Conservation (phyloP, 352 stramenopile genomes). For the Globisporangium ultimum region DNA sequence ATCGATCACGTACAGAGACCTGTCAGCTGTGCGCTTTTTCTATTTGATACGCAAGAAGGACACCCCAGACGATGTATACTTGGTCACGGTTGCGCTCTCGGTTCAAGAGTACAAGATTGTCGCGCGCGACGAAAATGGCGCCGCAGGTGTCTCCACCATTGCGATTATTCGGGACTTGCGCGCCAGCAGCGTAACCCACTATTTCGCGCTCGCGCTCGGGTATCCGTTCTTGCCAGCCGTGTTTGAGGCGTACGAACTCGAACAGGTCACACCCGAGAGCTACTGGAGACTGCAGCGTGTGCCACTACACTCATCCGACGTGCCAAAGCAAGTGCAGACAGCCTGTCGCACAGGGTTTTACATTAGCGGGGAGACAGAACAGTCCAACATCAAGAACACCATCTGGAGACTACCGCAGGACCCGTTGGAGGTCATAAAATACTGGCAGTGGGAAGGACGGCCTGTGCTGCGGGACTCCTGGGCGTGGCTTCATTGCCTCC, state of each 20-base stretch:
- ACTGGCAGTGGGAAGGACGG: slow-evolving; percentile 24
- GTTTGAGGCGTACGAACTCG: slow-evolving; percentile 21
- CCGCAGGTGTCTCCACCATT: slow-evolving; percentile 20
- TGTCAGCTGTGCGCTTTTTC: slow-evolving; percentile 25
- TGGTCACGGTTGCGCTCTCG: slow-evolving; percentile 27
- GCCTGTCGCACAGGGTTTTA: slow-evolving; percentile 17
- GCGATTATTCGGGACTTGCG: slow-evolving; percentile 27
- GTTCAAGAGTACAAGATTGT: slow-evolving; percentile 38
- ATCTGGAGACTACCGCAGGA: slow-evolving; percentile 20
- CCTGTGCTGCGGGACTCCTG: slow-evolving; percentile 35
- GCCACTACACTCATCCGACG: slow-evolving; percentile 33
- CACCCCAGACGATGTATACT: slow-evolving; percentile 13
- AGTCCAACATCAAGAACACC: slow-evolving; percentile 33
- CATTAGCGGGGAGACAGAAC: slow-evolving; percentile 19
- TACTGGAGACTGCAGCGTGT: slow-evolving; percentile 31
- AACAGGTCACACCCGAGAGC: slow-evolving; percentile 19
- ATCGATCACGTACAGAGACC: slow-evolving; percentile 23
- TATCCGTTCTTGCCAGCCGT: slow-evolving; percentile 24
- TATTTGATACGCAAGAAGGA: slow-evolving; percentile 33
- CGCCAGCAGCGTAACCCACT: slow-evolving; percentile 12
- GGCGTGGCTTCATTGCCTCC: slow-evolving; percentile 46
- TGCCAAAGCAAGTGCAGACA: slow-evolving; percentile 21
- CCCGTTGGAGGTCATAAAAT: slow-evolving; percentile 14
- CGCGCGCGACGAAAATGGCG: slow-evolving; percentile 19
- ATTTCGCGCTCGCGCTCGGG: slow-evolving; percentile 21